A percentile compares a stretch with the other conserved stretches of the same genome.
Conservation (phyloP, 371 early-diverging fungal species). For the Mortierella sp. region DNA sequence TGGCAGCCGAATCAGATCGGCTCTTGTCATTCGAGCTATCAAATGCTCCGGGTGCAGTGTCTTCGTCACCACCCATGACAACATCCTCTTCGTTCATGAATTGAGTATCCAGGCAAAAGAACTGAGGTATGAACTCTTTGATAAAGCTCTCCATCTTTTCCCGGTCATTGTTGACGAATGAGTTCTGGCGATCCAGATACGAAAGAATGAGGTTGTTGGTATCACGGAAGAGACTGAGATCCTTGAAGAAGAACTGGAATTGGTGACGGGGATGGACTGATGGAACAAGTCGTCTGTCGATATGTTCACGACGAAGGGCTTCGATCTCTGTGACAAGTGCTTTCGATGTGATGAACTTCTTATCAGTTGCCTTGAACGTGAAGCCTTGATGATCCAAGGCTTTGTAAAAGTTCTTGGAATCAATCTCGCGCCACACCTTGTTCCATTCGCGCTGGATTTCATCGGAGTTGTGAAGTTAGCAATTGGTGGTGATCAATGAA, state of each 20-base stretch:
- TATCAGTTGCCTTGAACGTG: slow-evolving; percentile 90
- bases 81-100: slow-evolving; percentile 56
- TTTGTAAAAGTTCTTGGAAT: slow-evolving; percentile 95
- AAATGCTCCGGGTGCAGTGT: slow-evolving; percentile 38
- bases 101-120: slow-evolving; percentile 71
- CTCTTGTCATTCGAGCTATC: slow-evolving; percentile 32
- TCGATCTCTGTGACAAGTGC: slow-evolving; percentile 89
- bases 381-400: slow-evolving; percentile 96
- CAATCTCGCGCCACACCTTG: slow-evolving; percentile 96
- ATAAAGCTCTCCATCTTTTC: slow-evolving; percentile 82
- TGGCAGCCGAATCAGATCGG: slow-evolving; percentile 44
- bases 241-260: slow-evolving; percentile 69
- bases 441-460: slow-evolving; percentile 83
- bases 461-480: neutral
- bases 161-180: slow-evolving; percentile 70
- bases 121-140: slow-evolving; percentile 74
- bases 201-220: slow-evolving; percentile 69
- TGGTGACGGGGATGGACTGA: slow-evolving; percentile 62
- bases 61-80: slow-evolving; percentile 51
- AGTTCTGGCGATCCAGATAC: slow-evolving; percentile 62
- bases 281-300: slow-evolving; percentile 49
- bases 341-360: slow-evolving; percentile 82
- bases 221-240: slow-evolving; percentile 71
- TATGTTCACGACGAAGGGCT: slow-evolving; percentile 66
- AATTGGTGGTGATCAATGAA: too few relatives aligned